Base-by-base conservation (phyloP, 75 land plant genomes). In the Adiantum capillusveneris region DNA sequence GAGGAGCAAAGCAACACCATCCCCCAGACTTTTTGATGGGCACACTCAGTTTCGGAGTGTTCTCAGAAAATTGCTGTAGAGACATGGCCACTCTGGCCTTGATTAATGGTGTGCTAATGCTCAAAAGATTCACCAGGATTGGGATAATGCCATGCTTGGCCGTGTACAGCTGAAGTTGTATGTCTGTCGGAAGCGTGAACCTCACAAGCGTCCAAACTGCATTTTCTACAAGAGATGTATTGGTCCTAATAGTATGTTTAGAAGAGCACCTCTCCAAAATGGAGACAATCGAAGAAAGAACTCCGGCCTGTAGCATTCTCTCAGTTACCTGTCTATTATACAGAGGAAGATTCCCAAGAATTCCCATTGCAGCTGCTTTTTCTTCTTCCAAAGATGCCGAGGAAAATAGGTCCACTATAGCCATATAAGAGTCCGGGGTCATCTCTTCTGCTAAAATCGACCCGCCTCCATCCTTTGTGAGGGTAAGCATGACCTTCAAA, bases 171-270 rank as follows among this genome's bases (percentile, higher is more conserved):
- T 85, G 89, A 36, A 79, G 57, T 30, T 77, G 75, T 59, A 67
- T 65, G 42, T 85, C 81, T n/a, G 75, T 72, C 27, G 85, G 72
- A 57, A 57, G 56, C 14, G 89, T 85, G 46, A 85, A 85, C 17
- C 85, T 63, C 36, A 81, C 56, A 7, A 79, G 53, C 12, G 78
- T 53, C 60, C 78, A 68, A 18, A 81, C 65, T 34, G 78, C 66
- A 28, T 63, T 71, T 58, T 85, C 89, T 0, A 44, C 29, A 43
- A 79, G 24, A 42, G 27, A 51, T 13, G 5, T 37, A 7, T 50
- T 34, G 3, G 75, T 27, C 14, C 58, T 65, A 21, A 18, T 27
- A 20, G 57, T 24, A 44, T 31, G 52, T 19, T 28, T 18, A 22
- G 57, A 12, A 22, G 12, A 25, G 31, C 59, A 46, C 45, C 18